Percentiles rank a stretch among this genome's conserved stretches.
Conservation (phyloP, 1,284 basidiomycete species). For the Trametes polyzona region DNA sequence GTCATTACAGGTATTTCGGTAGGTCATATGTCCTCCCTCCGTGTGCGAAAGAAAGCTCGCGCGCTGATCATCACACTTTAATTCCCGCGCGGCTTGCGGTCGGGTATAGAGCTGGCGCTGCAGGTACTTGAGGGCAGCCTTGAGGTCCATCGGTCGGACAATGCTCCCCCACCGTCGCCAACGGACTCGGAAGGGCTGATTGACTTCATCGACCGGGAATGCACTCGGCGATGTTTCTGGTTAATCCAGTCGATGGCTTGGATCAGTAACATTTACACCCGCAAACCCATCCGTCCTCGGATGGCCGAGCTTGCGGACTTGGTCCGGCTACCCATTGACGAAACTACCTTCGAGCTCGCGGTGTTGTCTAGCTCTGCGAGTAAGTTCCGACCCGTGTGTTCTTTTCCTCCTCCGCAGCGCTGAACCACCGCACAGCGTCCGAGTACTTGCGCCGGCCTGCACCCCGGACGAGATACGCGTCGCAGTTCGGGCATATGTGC, state of each 20-base stretch:
- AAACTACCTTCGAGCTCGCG: conserved; percentile 74
- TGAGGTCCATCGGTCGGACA: conserved; percentile 62
- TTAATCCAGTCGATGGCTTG: conserved; percentile 58
- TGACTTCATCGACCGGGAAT: conserved; percentile 68
- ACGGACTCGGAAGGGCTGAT: conserved; percentile 50
- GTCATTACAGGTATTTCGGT: conserved; percentile 42
- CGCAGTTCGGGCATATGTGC: conserved; percentile 74
- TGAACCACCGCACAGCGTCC: conserved; percentile 29
- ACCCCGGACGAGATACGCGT: conserved; percentile 60
- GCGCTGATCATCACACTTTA: conserved; percentile 7
- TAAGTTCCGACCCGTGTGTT: conserved; percentile 35
- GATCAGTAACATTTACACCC: conserved; percentile 38
- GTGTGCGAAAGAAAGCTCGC: background rate
- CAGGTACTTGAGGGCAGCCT: conserved; percentile 69
- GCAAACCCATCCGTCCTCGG: conserved; percentile 35
- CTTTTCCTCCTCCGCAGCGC: background rate
- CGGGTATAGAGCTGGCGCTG: conserved; percentile 58
- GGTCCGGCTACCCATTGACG: conserved; percentile 72
- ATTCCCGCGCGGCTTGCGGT: background rate
- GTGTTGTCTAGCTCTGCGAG: conserved; percentile 64
- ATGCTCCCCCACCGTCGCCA: conserved; percentile 54
- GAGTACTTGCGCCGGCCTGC: conserved; percentile 69
- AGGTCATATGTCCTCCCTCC: conserved; percentile 17
- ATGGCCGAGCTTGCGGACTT: conserved; percentile 49
- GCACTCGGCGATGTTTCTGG: conserved; percentile 78